Conservation (phyloP, 2,329 filamentous ascomycete genomes). For the Penicillium sp. region DNA sequence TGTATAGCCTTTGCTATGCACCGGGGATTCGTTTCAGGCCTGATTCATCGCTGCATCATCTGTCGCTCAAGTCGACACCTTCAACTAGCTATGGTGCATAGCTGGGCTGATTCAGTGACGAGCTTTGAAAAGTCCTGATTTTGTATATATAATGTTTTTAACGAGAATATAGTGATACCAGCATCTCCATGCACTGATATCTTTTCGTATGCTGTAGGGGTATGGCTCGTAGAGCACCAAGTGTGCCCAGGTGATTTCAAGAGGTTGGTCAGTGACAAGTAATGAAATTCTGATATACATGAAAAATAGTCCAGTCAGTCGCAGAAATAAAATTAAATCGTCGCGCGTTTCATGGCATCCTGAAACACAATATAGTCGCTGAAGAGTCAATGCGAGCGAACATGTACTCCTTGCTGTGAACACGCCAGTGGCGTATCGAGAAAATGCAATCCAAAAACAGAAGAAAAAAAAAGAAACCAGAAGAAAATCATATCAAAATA, state of each 20-base stretch:
- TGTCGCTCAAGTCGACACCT: neutral
- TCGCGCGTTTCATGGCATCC: constrained; percentile 6
- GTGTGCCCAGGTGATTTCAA: too few relatives aligned
- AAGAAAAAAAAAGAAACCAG: neutral
- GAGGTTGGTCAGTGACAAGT: neutral
- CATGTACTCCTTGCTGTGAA: constrained; percentile 6
- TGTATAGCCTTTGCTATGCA: constrained; percentile 42
- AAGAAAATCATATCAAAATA: neutral
- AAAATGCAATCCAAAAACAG: constrained; percentile 2
- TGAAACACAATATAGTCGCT: constrained; percentile 13
- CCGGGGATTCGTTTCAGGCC: constrained; percentile 31
- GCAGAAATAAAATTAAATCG: constrained; percentile 4
- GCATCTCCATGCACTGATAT: neutral
- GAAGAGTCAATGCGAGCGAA: constrained; percentile 9
- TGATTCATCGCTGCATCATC: constrained; percentile 19
- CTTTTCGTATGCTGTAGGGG: neutral
- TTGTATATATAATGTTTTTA: neutral
- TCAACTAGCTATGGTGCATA: neutral
- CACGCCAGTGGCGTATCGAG: neutral
- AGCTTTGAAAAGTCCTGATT: neutral
- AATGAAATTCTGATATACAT: constrained; percentile 1
- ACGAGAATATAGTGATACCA: neutral
- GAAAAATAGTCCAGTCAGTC: neutral
- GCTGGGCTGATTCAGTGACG: neutral
- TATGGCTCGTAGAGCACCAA: neutral